Conservation (phyloP, 768 basidiomycete genomes). For the Dioszegia hungarica region DNA sequence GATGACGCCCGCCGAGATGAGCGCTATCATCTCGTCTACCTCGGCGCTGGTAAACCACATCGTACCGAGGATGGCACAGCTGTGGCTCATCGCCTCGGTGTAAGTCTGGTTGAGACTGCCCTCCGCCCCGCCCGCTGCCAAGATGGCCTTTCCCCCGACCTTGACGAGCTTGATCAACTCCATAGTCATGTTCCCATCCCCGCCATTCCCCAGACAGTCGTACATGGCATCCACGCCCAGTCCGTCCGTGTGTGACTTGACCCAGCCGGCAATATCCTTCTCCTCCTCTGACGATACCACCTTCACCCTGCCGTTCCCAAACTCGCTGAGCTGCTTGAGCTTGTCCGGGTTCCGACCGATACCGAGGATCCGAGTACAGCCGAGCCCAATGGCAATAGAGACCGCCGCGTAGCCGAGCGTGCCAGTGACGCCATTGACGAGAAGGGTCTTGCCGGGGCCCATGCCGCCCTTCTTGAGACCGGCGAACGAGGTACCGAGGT, state of each 20-base stretch:
- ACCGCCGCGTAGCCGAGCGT: conserved; percentile 15
- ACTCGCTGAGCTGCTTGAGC: background rate
- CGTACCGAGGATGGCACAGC: conserved; percentile 1
- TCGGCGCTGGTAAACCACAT: conserved; percentile 14
- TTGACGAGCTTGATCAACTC: conserved; percentile 6
- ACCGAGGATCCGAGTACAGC: conserved; percentile 13
- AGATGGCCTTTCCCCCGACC: conserved; percentile 9
- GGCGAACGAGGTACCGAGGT: conserved; percentile 17
- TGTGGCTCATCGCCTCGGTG: conserved; percentile 8
- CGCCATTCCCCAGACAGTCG: conserved; percentile 21
- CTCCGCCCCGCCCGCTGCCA: conserved; percentile 12
- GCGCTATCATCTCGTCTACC: conserved; percentile 11
- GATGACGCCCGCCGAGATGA: conserved; percentile 11
- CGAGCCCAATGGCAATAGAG: conserved; percentile 14
- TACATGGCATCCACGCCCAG: conserved; percentile 5
- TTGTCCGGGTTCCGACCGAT: conserved; percentile 15
- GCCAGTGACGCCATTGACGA: conserved; percentile 23
- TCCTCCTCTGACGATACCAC: conserved; percentile 13
- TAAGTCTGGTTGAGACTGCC: conserved; percentile 8
- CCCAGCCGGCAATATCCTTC: conserved; percentile 8
- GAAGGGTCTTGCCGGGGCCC: conserved; percentile 11
- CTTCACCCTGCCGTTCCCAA: background rate
- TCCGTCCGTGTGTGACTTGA: conserved; percentile 11
- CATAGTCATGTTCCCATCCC: conserved; percentile 6
- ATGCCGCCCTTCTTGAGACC: conserved; percentile 7